Conservation (phyloP, 78 protist genomes). For the Anaeramoeba flamelloides region DNA sequence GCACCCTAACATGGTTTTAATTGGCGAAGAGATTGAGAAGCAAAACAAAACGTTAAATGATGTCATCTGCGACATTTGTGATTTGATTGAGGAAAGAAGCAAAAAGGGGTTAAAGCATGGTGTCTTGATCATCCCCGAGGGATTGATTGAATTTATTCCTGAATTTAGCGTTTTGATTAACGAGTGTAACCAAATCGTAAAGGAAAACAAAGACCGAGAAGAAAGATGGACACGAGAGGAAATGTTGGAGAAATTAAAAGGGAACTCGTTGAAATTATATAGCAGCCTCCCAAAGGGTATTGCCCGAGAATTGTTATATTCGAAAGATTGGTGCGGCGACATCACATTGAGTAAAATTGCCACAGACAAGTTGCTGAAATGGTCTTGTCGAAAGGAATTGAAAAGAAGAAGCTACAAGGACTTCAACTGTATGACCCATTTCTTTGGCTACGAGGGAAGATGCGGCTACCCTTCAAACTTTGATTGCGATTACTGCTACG, state of each 20-base stretch:
- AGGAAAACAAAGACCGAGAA: too few relatives aligned
- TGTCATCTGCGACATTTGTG: constrained; percentile 10
- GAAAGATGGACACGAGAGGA: too few relatives aligned
- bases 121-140: constrained; percentile 23
- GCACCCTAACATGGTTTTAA: constrained; percentile 20
- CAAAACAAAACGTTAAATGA: constrained; percentile 7
- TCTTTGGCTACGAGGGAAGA: constrained; percentile 53
- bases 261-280: too few relatives aligned
- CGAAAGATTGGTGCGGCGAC: too few relatives aligned
- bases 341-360: too few relatives aligned
- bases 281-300: too few relatives aligned
- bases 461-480: constrained; percentile 32
- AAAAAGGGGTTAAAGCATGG: constrained; percentile 26
- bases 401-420: constrained; percentile 4
- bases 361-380: too few relatives aligned
- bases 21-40: constrained; percentile 31
- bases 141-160: constrained; percentile 23
- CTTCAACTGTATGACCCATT: constrained; percentile 20
- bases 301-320: too few relatives aligned
- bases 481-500: constrained; percentile 35
- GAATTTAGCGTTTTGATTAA: constrained; percentile 7
- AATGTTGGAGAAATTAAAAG: too few relatives aligned
- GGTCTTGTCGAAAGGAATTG: too few relatives aligned
- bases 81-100: constrained; percentile 5
- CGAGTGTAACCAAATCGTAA: not conserved